Evolutionary conservation across 1,284 basidiomycete species (phyloP).

Genomic region (Pterulicium gracile): DNA sequence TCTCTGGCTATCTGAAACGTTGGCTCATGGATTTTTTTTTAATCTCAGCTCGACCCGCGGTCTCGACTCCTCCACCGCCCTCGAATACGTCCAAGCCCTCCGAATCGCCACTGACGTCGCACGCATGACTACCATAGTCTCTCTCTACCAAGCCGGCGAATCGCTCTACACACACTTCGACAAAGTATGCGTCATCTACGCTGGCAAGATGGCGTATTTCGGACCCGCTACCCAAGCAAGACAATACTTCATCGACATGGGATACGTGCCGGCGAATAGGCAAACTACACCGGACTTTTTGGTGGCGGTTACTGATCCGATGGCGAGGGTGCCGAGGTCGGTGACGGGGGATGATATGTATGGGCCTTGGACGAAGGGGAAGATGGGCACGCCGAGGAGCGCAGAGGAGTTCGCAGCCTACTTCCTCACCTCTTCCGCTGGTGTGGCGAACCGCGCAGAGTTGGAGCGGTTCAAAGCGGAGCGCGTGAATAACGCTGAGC

Average conservation of each 20-base stretch:
- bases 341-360: not conserved
- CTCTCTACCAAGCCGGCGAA: constrained; percentile 63
- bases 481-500: not conserved
- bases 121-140: constrained; percentile 46
- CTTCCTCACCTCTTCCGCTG: constrained; percentile 20
- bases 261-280: constrained; percentile 45
- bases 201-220: constrained; percentile 66
- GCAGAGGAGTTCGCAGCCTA: constrained; percentile 46
- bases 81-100: constrained; percentile 51
- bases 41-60: constrained; percentile 55
- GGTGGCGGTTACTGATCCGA: constrained; percentile 46
- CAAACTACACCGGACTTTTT: constrained; percentile 68
- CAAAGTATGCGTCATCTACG: constrained; percentile 60
- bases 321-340: constrained; percentile 31
- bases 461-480: constrained; percentile 22
- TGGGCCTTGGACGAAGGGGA: constrained; percentile 14
- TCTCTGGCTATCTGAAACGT: not conserved
- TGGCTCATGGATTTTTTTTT: no score
- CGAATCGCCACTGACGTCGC: constrained; percentile 50
- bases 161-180: constrained; percentile 46
- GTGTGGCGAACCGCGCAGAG: constrained; percentile 20
- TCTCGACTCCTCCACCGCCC: constrained; percentile 61
- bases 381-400: constrained; percentile 46
- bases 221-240: constrained; percentile 51
- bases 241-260: constrained; percentile 59